A percentile compares a stretch with the other conserved stretches of the same genome.
Evolutionary conservation across 257 asterid species (phyloP).

Genomic region (Apocynum venetum): DNA sequence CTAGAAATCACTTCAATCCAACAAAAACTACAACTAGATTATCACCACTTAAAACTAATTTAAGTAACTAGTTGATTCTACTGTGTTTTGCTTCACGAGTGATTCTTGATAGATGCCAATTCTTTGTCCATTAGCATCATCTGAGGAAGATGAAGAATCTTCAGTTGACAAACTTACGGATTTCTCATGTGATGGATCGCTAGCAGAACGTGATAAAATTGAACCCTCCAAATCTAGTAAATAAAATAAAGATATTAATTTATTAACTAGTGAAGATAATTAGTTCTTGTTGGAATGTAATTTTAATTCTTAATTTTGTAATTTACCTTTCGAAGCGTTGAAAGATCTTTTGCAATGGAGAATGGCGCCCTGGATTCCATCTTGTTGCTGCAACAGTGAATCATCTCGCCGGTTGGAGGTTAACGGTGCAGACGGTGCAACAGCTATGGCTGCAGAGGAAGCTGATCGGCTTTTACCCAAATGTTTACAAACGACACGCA

Average conservation of each 20-base stretch:
- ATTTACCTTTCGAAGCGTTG: constrained; percentile 67
- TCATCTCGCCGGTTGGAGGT: constrained; percentile 64
- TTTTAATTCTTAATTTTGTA: not conserved
- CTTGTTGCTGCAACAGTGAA: constrained; percentile 70
- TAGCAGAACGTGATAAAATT: constrained; percentile 49
- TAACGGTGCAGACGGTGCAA: constrained; percentile 29
- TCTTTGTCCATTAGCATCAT: constrained; percentile 17
- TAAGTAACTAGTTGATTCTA: not conserved
- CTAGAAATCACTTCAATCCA: constrained; percentile 4
- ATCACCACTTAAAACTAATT: not conserved
- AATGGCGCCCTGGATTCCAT: constrained; percentile 88
- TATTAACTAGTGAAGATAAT: not conserved
- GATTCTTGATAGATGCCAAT: not conserved
- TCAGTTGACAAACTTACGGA: constrained; percentile 27
- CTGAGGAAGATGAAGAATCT: constrained; percentile 25
- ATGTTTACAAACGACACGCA: constrained; percentile 53
- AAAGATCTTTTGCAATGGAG: constrained; percentile 85
- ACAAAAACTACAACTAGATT: not conserved
- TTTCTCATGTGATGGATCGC: constrained; percentile 63
- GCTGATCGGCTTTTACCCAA: constrained; percentile 82
- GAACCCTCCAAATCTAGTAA: constrained; percentile 47
- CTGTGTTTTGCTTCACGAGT: not conserved
- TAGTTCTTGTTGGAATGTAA: not conserved
- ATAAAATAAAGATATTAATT: not conserved
- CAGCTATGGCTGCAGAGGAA: constrained; percentile 38